A percentile compares a stretch with the other conserved stretches of the same genome.
Evolutionary conservation across 2,329 filamentous ascomycete species (phyloP).

Genomic region (Penicillium sp.): DNA sequence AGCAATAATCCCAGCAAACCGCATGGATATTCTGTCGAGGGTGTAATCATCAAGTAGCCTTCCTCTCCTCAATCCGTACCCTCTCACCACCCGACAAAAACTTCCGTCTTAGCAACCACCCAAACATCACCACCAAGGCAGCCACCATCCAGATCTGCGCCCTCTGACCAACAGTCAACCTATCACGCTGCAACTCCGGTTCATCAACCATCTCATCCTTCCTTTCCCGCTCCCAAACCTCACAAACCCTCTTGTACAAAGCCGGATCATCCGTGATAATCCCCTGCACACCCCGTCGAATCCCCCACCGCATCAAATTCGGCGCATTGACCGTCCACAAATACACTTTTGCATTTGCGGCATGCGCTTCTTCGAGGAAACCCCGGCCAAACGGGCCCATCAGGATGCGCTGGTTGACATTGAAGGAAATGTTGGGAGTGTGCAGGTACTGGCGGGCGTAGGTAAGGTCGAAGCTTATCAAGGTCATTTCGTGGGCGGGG

Average conservation of each 20-base stretch:
- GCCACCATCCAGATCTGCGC: conserved; percentile 13
- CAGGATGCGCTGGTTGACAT: conserved; percentile 71
- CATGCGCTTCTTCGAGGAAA: conserved; percentile 67
- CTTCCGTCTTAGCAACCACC: conserved; percentile 22
- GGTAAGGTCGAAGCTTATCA: conserved; percentile 48
- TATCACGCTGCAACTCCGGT: conserved; percentile 11
- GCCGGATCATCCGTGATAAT: conserved; percentile 82
- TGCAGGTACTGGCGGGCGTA: conserved; percentile 73
- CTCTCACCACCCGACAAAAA: conserved; percentile 7
- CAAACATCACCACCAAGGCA: conserved; percentile 22
- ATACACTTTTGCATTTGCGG: conserved; percentile 64
- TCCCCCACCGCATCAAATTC: conserved; percentile 79
- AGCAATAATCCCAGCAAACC: too few species aligned
- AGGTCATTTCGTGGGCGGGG: conserved; percentile 40
- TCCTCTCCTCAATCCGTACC: conserved; percentile 13
- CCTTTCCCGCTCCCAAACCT: conserved; percentile 24
- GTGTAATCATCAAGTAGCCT: conserved; percentile 8
- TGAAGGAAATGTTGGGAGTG: conserved; percentile 71
- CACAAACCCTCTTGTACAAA: conserved; percentile 18
- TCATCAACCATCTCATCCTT: background rate
- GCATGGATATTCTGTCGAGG: too few species aligned
- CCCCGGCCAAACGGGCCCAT: conserved; percentile 67
- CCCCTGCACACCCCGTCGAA: conserved; percentile 69
- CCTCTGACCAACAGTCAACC: conserved; percentile 19
- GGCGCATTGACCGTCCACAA: conserved; percentile 87